Percentiles rank a stretch among this genome's conserved stretches.
phyloP scores from a whole-genome alignment of 352 stramenopile genomes.

The Blastocystis sp. region DNA sequence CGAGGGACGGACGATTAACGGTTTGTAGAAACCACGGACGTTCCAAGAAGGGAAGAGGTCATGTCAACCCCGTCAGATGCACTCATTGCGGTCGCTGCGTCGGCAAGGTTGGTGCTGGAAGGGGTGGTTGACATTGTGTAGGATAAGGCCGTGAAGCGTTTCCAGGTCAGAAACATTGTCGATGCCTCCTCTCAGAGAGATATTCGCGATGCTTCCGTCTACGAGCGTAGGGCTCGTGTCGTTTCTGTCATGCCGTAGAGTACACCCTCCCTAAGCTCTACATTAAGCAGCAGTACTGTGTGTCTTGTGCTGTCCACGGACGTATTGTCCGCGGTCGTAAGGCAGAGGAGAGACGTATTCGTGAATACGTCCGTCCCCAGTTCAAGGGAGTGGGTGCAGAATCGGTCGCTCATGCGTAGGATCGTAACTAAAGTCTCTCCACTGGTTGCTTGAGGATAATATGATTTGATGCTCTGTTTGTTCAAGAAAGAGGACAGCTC shows the following conservation, averaged over 20 bases:
- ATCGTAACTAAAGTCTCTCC: slow-evolving; percentile 60
- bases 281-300: slow-evolving; percentile 99
- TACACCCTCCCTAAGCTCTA: slow-evolving; percentile 99
- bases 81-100: slow-evolving; percentile 64
- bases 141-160: slow-evolving; percentile 73
- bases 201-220: slow-evolving; percentile 96
- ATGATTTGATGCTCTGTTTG: slow-evolving; percentile 31
- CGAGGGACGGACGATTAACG: neutral
- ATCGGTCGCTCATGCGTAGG: neutral
- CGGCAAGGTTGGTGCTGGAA: slow-evolving; percentile 1
- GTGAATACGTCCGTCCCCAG: slow-evolving; percentile 78
- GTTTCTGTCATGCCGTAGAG: slow-evolving; percentile 77
- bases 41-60: slow-evolving; percentile 72
- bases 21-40: slow-evolving; percentile 73
- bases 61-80: slow-evolving; percentile 69
- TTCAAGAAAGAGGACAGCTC: neutral
- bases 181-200: slow-evolving; percentile 97
- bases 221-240: slow-evolving; percentile 79
- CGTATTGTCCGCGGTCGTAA: slow-evolving; percentile 97
- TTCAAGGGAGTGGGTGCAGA: slow-evolving; percentile 59
- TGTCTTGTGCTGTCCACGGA: slow-evolving; percentile 97
- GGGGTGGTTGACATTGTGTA: neutral
- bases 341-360: slow-evolving; percentile 88
- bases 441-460: slow-evolving; percentile 68
- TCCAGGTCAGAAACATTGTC: slow-evolving; percentile 79